Percentiles rank a stretch among this genome's conserved stretches.
These are phyloP conservation scores for Exophiala xenobiotica DNA, from an alignment of 2,329 filamentous ascomycete species.

Conservation along the genomic window DNA sequence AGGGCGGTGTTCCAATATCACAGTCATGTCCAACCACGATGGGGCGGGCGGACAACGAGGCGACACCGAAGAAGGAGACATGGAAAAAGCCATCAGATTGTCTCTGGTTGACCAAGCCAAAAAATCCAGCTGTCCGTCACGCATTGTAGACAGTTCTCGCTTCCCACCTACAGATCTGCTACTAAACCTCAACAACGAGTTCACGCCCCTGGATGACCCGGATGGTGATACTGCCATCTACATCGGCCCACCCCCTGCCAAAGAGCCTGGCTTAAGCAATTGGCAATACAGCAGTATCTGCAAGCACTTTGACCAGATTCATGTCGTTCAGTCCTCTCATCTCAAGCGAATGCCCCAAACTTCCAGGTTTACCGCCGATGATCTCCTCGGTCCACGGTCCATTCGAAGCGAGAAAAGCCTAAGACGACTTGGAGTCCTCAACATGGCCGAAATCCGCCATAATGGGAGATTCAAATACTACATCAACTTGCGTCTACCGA, in stretches of 20 bases:
- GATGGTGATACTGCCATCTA: slow-evolving; percentile 41
- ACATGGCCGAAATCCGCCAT: slow-evolving; percentile 9
- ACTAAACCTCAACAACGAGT: slow-evolving; percentile 28
- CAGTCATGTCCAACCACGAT: neutral
- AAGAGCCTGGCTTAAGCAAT: slow-evolving; percentile 18
- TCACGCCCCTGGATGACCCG: slow-evolving; percentile 19
- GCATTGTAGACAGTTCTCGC: neutral
- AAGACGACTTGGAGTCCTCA: slow-evolving; percentile 16
- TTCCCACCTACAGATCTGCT: neutral
- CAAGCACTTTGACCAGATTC: slow-evolving; percentile 31
- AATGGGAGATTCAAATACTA: slow-evolving; percentile 51
- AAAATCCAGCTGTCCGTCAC: neutral
- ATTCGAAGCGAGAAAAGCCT: slow-evolving; percentile 29
- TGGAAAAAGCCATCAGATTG: slow-evolving; percentile 9
- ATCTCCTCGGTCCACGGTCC: slow-evolving; percentile 33
- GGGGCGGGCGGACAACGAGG: too few species aligned
- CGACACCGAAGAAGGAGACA: slow-evolving; percentile 6
- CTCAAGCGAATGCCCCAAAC: slow-evolving; percentile 33
- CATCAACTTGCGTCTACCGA: slow-evolving; percentile 63
- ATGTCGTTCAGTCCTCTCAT: slow-evolving; percentile 37
- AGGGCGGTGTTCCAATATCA: too few species aligned
- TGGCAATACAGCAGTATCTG: slow-evolving; percentile 22
- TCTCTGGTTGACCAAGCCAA: slow-evolving; percentile 10
- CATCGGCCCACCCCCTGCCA: slow-evolving; percentile 37
- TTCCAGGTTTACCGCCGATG: slow-evolving; percentile 31